These are phyloP conservation scores for Echinosophora koreensis DNA, from an alignment of 306 rosid genomes.

Conservation along the genomic window DNA sequence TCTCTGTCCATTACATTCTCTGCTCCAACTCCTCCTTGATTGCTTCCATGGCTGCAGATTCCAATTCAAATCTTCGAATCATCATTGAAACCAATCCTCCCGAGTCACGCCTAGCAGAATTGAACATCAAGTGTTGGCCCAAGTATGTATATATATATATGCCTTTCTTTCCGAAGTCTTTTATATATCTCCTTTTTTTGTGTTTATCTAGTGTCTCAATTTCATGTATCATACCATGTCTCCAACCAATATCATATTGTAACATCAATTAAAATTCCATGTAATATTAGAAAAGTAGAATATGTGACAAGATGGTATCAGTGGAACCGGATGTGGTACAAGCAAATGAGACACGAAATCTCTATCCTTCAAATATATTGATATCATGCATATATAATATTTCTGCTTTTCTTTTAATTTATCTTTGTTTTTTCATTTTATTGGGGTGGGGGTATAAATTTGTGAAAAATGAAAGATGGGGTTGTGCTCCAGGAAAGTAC, in stretches of 20 bases:
- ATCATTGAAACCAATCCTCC: slow-evolving; percentile 70
- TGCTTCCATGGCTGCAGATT: slow-evolving; percentile 62
- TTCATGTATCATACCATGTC: not conserved
- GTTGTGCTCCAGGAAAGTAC: slow-evolving; percentile 79
- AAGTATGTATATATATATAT: slow-evolving; percentile 55
- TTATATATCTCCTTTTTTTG: not conserved
- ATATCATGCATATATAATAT: not conserved
- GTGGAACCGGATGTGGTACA: too few relatives aligned
- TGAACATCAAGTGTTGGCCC: slow-evolving; percentile 84
- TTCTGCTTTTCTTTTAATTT: not conserved
- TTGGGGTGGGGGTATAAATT: too few relatives aligned
- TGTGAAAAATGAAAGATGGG: slow-evolving; percentile 61
- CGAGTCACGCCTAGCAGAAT: slow-evolving; percentile 61
- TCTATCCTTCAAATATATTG: too few relatives aligned
- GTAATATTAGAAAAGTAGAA: too few relatives aligned
- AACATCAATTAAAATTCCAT: too few relatives aligned
- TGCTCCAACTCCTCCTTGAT: not conserved
- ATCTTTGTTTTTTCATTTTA: not conserved
- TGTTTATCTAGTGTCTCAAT: not conserved
- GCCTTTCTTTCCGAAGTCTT: not conserved
- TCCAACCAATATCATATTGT: too few relatives aligned
- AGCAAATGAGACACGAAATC: too few relatives aligned
- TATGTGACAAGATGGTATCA: too few relatives aligned
- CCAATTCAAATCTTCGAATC: slow-evolving; percentile 60
- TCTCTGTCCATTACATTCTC: not conserved